Evolutionary conservation across 192 early-diverging fungal species (phyloP).

Genomic region (Coemansia sp.): DNA sequence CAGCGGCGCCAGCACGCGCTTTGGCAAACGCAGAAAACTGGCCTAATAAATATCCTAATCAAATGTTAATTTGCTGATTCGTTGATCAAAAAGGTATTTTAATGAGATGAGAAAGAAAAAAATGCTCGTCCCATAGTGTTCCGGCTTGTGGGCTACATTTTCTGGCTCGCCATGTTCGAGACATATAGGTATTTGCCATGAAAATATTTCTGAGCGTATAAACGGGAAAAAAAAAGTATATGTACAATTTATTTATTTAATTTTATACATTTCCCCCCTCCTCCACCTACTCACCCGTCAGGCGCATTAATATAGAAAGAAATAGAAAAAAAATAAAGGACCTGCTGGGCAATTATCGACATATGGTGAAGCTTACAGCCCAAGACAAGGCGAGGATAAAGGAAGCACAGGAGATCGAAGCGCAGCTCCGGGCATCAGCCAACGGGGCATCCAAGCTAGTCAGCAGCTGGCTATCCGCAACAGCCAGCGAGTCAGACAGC

Average conservation of each 20-base stretch:
- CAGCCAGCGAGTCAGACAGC: slow-evolving; percentile 9
- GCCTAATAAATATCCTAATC: slow-evolving; percentile 3
- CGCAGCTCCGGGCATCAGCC: slow-evolving; percentile 45
- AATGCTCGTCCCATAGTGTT: neutral
- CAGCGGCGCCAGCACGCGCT: slow-evolving; percentile 26
- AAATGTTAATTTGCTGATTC: neutral
- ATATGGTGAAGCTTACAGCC: slow-evolving; percentile 29
- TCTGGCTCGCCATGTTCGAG: too few relatives aligned
- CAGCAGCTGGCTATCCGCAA: slow-evolving; percentile 22
- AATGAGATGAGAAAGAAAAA: neutral
- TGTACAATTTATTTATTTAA: neutral
- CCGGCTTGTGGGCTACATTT: neutral
- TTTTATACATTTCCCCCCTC: too few relatives aligned
- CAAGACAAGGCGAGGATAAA: slow-evolving; percentile 32
- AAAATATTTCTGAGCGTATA: too few relatives aligned
- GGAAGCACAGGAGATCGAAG: slow-evolving; percentile 46
- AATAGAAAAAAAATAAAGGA: neutral
- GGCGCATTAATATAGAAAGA: neutral
- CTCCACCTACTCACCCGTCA: too few relatives aligned
- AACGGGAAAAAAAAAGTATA: too few relatives aligned
- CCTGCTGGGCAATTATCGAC: neutral
- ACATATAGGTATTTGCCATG: too few relatives aligned
- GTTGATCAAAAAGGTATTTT: too few relatives aligned
- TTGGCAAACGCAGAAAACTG: slow-evolving; percentile 41
- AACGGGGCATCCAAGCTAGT: slow-evolving; percentile 39